Evolutionary conservation across 257 asterid genomes (phyloP).

Genomic region (Primulina eburnea): DNA sequence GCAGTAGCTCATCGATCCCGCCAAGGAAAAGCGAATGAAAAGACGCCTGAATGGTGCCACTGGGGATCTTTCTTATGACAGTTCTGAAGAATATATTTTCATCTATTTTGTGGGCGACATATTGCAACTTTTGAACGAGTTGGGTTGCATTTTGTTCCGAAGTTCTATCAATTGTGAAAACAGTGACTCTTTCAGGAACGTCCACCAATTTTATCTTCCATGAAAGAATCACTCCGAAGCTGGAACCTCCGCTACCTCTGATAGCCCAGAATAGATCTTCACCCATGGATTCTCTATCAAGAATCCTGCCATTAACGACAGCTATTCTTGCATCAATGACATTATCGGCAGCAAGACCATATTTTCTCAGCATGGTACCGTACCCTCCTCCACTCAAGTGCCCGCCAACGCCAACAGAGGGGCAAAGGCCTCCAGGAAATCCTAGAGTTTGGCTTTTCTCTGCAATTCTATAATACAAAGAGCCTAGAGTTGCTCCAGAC

Average conservation of each 20-base stretch:
- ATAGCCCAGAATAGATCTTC: conserved; percentile 44
- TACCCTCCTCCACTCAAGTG: conserved; percentile 46
- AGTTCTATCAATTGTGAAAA: conserved; percentile 23
- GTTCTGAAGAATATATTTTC: conserved; percentile 25
- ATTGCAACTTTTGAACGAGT: conserved; percentile 30
- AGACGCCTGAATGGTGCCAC: conserved; percentile 14
- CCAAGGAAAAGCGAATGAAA: conserved; percentile 34
- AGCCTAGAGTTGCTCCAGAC: conserved; percentile 34
- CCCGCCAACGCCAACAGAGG: conserved; percentile 37
- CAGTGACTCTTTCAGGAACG: conserved; percentile 40
- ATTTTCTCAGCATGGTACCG: conserved; percentile 34
- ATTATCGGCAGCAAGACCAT: conserved; percentile 37
- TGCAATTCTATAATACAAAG: conserved; percentile 32
- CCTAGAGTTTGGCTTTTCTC: conserved; percentile 28
- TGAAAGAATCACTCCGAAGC: conserved; percentile 37
- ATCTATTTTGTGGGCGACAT: conserved; percentile 19
- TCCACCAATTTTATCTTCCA: conserved; percentile 33
- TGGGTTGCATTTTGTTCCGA: conserved; percentile 27
- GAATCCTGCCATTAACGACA: conserved; percentile 31
- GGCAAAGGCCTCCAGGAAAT: conserved; percentile 41
- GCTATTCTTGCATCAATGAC: conserved; percentile 36
- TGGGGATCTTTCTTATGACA: conserved; percentile 9
- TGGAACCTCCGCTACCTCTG: conserved; percentile 37
- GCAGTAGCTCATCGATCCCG: conserved; percentile 23
- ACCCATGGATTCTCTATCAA: conserved; percentile 31